Evolutionary conservation across 2,329 filamentous ascomycete species (phyloP).

Genomic region (Teratosphaeria nubilosa): DNA sequence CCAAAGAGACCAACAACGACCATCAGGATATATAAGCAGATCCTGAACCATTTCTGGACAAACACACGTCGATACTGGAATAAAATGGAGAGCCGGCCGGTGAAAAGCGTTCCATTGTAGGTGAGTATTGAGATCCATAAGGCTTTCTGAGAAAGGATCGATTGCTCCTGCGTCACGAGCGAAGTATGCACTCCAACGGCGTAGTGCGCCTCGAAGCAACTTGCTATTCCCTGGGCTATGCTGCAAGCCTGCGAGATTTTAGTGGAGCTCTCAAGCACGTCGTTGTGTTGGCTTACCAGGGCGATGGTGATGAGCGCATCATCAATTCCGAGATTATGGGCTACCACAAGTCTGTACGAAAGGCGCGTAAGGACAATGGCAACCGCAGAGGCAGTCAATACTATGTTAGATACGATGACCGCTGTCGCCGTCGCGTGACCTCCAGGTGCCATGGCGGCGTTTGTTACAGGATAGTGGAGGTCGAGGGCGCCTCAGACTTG

Average conservation of each 20-base stretch:
- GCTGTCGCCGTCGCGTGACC: constrained; percentile 13
- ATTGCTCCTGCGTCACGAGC: constrained; percentile 1
- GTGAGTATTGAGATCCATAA: constrained; percentile 27
- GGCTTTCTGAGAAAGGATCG: constrained; percentile 3
- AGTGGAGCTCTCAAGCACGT: background rate
- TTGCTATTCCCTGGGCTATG: background rate
- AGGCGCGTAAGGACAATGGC: constrained; percentile 11
- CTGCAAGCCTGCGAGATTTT: background rate
- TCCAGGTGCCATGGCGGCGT: constrained; percentile 1
- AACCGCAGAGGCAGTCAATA: constrained; percentile 11
- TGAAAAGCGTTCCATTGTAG: constrained; percentile 30
- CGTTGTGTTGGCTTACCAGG: constrained; percentile 5
- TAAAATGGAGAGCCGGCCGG: constrained; percentile 37
- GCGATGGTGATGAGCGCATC: constrained; percentile 13
- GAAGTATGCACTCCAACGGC: constrained; percentile 5
- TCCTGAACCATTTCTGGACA: constrained; percentile 9
- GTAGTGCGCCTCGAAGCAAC: background rate
- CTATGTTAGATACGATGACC: constrained; percentile 10
- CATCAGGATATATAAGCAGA: constrained; percentile 2
- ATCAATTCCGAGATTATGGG: constrained; percentile 13
- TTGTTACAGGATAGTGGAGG: too few relatives aligned
- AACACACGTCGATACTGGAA: constrained; percentile 41
- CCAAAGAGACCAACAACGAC: constrained; percentile 1
- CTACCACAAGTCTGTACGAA: constrained; percentile 11
- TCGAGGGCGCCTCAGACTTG: too few relatives aligned